These are phyloP conservation scores for Fusarium falciforme DNA, from an alignment of 2,329 filamentous ascomycete genomes.

Conservation along the genomic window DNA sequence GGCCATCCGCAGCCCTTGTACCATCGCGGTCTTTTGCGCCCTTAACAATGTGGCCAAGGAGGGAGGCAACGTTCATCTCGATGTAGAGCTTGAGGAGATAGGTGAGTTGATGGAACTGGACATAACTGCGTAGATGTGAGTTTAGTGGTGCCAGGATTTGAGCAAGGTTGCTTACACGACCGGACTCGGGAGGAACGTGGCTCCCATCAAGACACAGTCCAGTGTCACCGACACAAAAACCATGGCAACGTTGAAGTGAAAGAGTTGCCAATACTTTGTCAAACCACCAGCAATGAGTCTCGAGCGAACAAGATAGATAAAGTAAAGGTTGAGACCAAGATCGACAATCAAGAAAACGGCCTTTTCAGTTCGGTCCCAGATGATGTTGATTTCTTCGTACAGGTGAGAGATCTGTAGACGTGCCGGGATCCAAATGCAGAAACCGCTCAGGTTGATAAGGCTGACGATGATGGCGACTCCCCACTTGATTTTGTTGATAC, in stretches of 20 bases:
- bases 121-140: constrained; percentile 18
- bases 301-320: constrained; percentile 29
- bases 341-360: constrained; percentile 25
- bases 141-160: not conserved
- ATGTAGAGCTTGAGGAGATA: constrained; percentile 34
- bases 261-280: constrained; percentile 25
- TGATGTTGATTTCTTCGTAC: constrained; percentile 29
- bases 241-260: constrained; percentile 29
- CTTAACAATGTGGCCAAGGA: constrained; percentile 31
- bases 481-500: constrained; percentile 25
- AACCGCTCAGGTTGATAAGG: constrained; percentile 30
- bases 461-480: constrained; percentile 13
- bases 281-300: constrained; percentile 20
- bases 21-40: constrained; percentile 2
- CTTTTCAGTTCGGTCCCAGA: constrained; percentile 36
- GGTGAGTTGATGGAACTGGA: constrained; percentile 30
- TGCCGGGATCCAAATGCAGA: constrained; percentile 32
- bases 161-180: constrained; percentile 13
- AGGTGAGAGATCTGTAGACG: constrained; percentile 18
- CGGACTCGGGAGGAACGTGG: constrained; percentile 27
- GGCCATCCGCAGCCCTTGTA: not conserved
- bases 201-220: constrained; percentile 31
- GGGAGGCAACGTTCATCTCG: constrained; percentile 26
- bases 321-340: constrained; percentile 28
- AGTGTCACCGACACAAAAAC: constrained; percentile 22